phyloP scores from a whole-genome alignment of 176 grass and related monocot species.

The Urochloa ruziziensis region DNA sequence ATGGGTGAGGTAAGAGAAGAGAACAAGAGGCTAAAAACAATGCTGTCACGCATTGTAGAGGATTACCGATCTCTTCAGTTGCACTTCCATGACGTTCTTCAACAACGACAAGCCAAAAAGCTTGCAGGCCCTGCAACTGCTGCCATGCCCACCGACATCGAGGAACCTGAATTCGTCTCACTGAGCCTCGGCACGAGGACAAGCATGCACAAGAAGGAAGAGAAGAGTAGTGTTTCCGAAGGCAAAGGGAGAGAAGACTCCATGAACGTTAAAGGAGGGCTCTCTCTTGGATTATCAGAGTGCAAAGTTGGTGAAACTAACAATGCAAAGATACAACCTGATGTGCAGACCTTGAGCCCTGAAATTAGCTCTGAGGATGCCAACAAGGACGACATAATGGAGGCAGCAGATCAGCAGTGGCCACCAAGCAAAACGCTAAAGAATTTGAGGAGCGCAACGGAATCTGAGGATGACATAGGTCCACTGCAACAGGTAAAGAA shows the following conservation, averaged over 20 bases:
- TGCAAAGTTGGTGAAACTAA: conserved; percentile 32
- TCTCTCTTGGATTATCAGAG: conserved; percentile 53
- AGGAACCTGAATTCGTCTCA: conserved; percentile 48
- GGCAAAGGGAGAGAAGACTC: conserved; percentile 20
- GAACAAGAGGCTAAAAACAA: conserved; percentile 71
- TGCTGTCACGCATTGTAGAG: conserved; percentile 45
- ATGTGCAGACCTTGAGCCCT: conserved; percentile 53
- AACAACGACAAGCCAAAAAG: conserved; percentile 37
- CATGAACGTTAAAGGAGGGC: conserved; percentile 27
- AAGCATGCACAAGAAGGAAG: conserved; percentile 41
- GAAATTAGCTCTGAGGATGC: conserved; percentile 51
- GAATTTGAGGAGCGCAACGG: conserved; percentile 13
- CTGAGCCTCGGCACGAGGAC: conserved; percentile 52
- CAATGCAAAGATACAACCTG: conserved; percentile 13
- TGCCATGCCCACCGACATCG: background rate
- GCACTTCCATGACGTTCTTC: conserved; percentile 50
- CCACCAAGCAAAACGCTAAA: conserved; percentile 46
- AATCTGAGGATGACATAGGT: conserved; percentile 39
- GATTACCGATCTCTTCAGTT: conserved; percentile 69
- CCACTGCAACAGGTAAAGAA: conserved; percentile 63
- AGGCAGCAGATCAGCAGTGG: conserved; percentile 41
- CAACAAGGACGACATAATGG: conserved; percentile 29
- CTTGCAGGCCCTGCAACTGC: background rate
- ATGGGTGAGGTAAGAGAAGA: conserved; percentile 81
- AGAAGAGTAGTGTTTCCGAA: background rate